Conservation (phyloP, 2,329 filamentous ascomycete species). For the Elsinoe arachidis region DNA sequence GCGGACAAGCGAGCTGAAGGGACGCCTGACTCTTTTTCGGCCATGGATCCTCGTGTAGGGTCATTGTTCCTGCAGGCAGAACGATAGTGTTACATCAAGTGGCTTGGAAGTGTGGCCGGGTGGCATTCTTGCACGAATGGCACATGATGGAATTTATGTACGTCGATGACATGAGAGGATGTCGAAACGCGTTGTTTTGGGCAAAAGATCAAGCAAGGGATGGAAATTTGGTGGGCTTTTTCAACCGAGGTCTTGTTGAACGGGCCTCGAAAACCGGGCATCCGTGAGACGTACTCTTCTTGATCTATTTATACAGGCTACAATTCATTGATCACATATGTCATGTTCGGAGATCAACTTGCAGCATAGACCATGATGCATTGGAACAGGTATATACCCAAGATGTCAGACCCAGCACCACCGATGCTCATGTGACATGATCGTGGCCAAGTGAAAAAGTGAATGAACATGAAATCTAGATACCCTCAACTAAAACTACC, state of each 20-base stretch:
- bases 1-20: neutral
- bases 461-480: constrained; percentile 3
- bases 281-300: neutral
- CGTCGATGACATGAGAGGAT: neutral
- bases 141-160: too few relatives aligned
- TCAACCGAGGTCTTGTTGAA: constrained; percentile 3
- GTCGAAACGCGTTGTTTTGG: neutral
- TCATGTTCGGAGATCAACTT: too few relatives aligned
- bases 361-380: too few relatives aligned
- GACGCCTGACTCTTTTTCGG: neutral
- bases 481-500: neutral
- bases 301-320: neutral
- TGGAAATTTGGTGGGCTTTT: neutral
- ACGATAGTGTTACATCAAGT: neutral
- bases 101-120: too few relatives aligned
- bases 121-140: too few relatives aligned
- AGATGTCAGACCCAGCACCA: neutral
- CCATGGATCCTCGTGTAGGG: neutral
- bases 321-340: too few relatives aligned
- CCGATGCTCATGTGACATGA: neutral
- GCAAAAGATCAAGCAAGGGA: neutral
- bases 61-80: neutral
- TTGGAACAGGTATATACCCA: neutral
- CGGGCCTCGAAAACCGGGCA: neutral
- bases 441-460: neutral